phyloP scores from a whole-genome alignment of 2,329 filamentous ascomycete genomes.

The Emericellopsis atlantica region DNA sequence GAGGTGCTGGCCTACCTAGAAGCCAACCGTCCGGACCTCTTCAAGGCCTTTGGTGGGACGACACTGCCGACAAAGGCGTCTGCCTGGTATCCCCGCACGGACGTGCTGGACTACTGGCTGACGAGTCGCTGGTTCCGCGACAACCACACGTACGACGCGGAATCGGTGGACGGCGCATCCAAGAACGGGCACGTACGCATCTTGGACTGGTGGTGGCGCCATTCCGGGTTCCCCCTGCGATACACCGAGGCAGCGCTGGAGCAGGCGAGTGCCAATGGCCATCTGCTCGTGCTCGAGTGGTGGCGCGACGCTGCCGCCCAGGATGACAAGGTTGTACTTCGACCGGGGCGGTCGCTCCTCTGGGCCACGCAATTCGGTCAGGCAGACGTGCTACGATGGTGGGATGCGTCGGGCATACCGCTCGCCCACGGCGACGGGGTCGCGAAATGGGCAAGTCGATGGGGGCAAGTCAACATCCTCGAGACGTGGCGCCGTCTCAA shows the following conservation, averaged over 20 bases:
- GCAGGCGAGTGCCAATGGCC: constrained; percentile 72
- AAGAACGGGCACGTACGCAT: constrained; percentile 75
- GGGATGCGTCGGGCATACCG: constrained; percentile 70
- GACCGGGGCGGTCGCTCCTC: constrained; percentile 74
- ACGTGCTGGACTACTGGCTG: constrained; percentile 86
- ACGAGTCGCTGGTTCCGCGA: constrained; percentile 71
- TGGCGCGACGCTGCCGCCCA: constrained; percentile 63
- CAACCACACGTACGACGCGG: constrained; percentile 67
- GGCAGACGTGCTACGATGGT: constrained; percentile 70
- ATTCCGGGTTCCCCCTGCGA: constrained; percentile 61
- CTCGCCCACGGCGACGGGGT: constrained; percentile 72
- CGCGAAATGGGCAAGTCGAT: constrained; percentile 70
- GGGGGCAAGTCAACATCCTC: constrained; percentile 74
- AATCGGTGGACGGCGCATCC: constrained; percentile 79
- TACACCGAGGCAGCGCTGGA: constrained; percentile 84
- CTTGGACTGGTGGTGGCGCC: constrained; percentile 84
- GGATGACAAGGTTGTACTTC: constrained; percentile 48
- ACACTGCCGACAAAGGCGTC: constrained; percentile 82
- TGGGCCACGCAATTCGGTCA: constrained; percentile 76
- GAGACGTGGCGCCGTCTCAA: constrained; percentile 68
- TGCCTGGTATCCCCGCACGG: constrained; percentile 69
- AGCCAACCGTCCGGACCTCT: constrained; percentile 54
- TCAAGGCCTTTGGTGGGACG: constrained; percentile 76
- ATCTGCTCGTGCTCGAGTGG: constrained; percentile 82
- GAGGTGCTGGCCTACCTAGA: constrained; percentile 61